A percentile compares a stretch with the other conserved stretches of the same genome.
Evolutionary conservation across 768 basidiomycete species (phyloP).

Genomic region (Daedaleopsis sinensis): DNA sequence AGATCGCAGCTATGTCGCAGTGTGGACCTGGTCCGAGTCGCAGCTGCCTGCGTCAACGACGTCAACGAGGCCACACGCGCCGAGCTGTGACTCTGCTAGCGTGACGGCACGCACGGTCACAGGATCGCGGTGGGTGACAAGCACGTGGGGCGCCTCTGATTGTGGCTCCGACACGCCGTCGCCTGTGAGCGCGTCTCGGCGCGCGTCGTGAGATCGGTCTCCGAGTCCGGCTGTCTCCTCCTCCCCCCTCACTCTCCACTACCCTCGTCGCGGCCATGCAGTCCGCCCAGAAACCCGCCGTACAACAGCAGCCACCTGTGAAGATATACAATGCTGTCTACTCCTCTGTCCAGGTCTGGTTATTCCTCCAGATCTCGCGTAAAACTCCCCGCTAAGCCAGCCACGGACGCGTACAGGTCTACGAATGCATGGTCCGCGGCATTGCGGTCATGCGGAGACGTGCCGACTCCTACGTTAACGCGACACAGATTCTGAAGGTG

Average conservation of each 20-base stretch:
- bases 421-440: conserved; percentile 97
- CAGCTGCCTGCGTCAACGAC: conserved; percentile 4
- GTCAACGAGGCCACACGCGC: not conserved
- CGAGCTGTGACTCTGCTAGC: not conserved
- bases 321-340: conserved; percentile 95
- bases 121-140: conserved; percentile 25
- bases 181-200: conserved; percentile 28
- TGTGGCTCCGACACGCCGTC: conserved; percentile 27
- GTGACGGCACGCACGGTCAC: conserved; percentile 14
- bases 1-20: not conserved
- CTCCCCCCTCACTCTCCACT: conserved; percentile 10
- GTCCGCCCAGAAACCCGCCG: conserved; percentile 30
- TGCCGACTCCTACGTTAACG: conserved; percentile 95
- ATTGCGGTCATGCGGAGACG: conserved; percentile 98
- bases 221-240: conserved; percentile 2
- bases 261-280: conserved; percentile 30
- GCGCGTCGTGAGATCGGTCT: conserved; percentile 28
- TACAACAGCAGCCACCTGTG: conserved; percentile 46
- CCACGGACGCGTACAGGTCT: conserved; percentile 59
- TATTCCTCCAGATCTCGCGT: conserved; percentile 5
- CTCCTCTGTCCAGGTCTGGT: conserved; percentile 78
- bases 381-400: conserved; percentile 18
- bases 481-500: conserved; percentile 98
- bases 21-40: too few relatives aligned
- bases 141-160: conserved; percentile 17